phyloP scores from a whole-genome alignment of 768 basidiomycete genomes.

The Russula ochroleuca region DNA sequence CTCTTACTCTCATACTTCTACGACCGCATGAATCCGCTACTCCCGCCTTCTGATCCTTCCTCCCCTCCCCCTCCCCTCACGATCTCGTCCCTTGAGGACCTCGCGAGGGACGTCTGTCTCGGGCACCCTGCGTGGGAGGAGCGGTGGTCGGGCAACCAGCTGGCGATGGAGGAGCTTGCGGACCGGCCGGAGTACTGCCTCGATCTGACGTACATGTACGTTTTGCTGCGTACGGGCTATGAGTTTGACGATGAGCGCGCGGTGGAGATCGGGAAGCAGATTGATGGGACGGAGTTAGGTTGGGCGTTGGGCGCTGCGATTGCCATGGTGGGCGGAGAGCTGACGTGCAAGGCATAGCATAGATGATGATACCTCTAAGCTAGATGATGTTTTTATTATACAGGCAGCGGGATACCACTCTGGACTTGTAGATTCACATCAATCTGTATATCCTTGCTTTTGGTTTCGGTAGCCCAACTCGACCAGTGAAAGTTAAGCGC shows the following conservation, averaged over 20 bases:
- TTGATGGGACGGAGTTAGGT: slow-evolving; percentile 85
- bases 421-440: background rate
- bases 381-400: background rate
- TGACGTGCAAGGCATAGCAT: slow-evolving; percentile 50
- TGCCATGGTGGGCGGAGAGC: slow-evolving; percentile 59
- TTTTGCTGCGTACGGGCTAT: slow-evolving; percentile 81
- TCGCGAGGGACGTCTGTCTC: slow-evolving; percentile 69
- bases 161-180: slow-evolving; percentile 62
- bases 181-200: slow-evolving; percentile 92
- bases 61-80: slow-evolving; percentile 27
- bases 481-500: too few species aligned
- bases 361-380: background rate
- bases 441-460: background rate
- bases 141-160: slow-evolving; percentile 44
- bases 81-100: slow-evolving; percentile 53
- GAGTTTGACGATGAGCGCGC: slow-evolving; percentile 71
- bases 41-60: slow-evolving; percentile 36
- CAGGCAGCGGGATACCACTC: background rate
- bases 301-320: slow-evolving; percentile 89
- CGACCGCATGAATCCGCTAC: slow-evolving; percentile 82
- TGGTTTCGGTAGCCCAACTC: background rate
- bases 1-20: slow-evolving; percentile 98
- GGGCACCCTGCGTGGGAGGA: slow-evolving; percentile 58
- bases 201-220: slow-evolving; percentile 94
- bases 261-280: slow-evolving; percentile 79